phyloP scores from a whole-genome alignment of 108 stramenopile species.

The Nitzschia inconspicua region DNA sequence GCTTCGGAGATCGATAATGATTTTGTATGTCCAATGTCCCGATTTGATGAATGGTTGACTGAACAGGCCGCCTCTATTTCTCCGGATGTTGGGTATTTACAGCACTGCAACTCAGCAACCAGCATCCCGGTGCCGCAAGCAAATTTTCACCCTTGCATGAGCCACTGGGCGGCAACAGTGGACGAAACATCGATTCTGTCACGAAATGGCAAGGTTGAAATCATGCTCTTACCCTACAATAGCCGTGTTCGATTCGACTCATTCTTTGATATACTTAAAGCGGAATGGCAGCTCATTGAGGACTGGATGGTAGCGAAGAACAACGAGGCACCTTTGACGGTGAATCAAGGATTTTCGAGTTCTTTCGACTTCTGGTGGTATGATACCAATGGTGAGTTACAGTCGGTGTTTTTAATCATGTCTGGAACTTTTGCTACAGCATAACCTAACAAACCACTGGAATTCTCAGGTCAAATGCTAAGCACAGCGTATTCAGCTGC shows the following conservation, averaged over 20 bases:
- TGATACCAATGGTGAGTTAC: constrained; percentile 43
- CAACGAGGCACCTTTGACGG: constrained; percentile 24
- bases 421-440: no score
- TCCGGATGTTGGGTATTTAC: constrained; percentile 16
- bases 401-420: no score
- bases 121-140: constrained; percentile 33
- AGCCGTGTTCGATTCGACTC: constrained; percentile 31
- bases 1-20: neutral
- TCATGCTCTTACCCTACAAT: constrained; percentile 22
- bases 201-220: constrained; percentile 16
- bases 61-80: constrained; percentile 13
- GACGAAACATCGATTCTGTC: constrained; percentile 12
- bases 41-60: constrained; percentile 42
- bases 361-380: constrained; percentile 49
- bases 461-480: constrained; percentile 34
- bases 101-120: constrained; percentile 37
- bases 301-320: constrained; percentile 26
- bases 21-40: constrained; percentile 40
- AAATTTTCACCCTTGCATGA: constrained; percentile 46
- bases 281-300: constrained; percentile 44
- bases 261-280: constrained; percentile 19
- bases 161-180: constrained; percentile 28
- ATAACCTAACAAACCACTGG: no score
- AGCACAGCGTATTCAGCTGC: constrained; percentile 22
- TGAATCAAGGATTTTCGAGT: constrained; percentile 19